Base-by-base conservation (phyloP, 805 yeast genomes). In the Teunomyces kruisii region DNA sequence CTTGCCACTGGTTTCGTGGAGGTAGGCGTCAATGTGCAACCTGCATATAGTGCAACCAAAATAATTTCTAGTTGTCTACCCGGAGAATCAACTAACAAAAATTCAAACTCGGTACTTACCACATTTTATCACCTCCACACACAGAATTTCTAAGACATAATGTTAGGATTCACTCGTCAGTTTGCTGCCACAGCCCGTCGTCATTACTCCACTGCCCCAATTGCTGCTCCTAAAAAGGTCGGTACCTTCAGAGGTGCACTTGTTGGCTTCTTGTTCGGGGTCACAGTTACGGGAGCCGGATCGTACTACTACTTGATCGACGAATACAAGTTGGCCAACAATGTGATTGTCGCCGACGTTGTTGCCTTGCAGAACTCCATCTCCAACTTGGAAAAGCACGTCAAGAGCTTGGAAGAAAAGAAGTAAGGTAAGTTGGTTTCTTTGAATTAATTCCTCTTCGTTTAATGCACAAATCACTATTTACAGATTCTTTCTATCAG, bases 221-320 rank as follows among this genome's bases (percentile, higher is more conserved):
- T 55, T 5, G 54, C 55, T 5, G 48, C 56, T 4, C 66, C 73
- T 15, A 67, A 59, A 49, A 68, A 58, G 49, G 61, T 69, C 6
- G 76, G 76, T 7, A 65, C 75, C 24, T 58, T 72, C 52, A 68
- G 72, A 59, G 76, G 76, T 15, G 79, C 78, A 4, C 71, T 88
- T 50, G 69, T 87, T 44, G 96, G 96, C 1, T 89, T 88, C 65
- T 75, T 88, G 44, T 70, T 83, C 26, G 96, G 96, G 37, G 86
- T 84, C 31, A 72, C 88, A 16, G 62, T 77, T 50, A 85, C 96
- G 13, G 91, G 95, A 2, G 78, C 77, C 44, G 86, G 80, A 6
- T 82, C 91, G 12, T 88, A 88, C 72, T 84, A 80, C 63, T 88
- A 87, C 65, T 72, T 87, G 53, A 65, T 87, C 47, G 94, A 88